These are phyloP conservation scores for Ustilago lituana DNA, from an alignment of 1,284 basidiomycete genomes.

Conservation along the genomic window DNA sequence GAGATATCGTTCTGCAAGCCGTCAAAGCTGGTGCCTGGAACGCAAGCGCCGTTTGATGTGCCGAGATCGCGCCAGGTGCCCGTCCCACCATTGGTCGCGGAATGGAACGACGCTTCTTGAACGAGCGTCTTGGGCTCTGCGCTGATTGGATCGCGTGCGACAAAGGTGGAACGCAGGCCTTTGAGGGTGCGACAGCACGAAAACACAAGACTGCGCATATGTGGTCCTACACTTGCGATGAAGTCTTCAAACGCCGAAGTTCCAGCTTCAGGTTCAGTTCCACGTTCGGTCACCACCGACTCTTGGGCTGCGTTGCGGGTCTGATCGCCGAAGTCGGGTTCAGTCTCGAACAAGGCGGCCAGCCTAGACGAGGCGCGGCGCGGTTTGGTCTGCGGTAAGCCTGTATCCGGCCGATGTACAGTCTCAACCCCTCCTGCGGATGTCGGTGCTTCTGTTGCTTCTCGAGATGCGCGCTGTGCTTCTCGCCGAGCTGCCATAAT, in stretches of 20 bases:
- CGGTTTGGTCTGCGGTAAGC: not conserved
- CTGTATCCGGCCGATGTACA: no score
- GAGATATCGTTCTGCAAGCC: constrained; percentile 44
- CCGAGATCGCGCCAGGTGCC: constrained; percentile 26
- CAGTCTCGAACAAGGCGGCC: constrained; percentile 23
- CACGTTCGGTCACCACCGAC: not conserved
- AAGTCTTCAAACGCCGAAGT: constrained; percentile 52
- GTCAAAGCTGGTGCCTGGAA: constrained; percentile 46
- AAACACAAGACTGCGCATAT: constrained; percentile 60
- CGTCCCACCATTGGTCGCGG: constrained; percentile 14
- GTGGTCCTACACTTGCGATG: constrained; percentile 58
- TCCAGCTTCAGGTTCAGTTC: constrained; percentile 2
- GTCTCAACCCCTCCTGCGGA: no score
- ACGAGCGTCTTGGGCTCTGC: constrained; percentile 4
- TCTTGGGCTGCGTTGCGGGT: not conserved
- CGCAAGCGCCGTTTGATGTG: constrained; percentile 15
- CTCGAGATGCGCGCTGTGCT: constrained; percentile 16
- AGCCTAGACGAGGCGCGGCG: constrained; percentile 19
- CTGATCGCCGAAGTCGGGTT: constrained; percentile 3
- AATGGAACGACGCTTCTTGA: constrained; percentile 3
- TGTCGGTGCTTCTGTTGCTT: not conserved
- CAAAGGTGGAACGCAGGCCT: constrained; percentile 44
- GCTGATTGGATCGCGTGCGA: constrained; percentile 18
- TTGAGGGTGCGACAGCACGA: constrained; percentile 55
- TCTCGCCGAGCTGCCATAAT: constrained; percentile 50